Conservation (phyloP, 2,329 filamentous ascomycete genomes). For the Aspergillus fumigatiaffinis region DNA sequence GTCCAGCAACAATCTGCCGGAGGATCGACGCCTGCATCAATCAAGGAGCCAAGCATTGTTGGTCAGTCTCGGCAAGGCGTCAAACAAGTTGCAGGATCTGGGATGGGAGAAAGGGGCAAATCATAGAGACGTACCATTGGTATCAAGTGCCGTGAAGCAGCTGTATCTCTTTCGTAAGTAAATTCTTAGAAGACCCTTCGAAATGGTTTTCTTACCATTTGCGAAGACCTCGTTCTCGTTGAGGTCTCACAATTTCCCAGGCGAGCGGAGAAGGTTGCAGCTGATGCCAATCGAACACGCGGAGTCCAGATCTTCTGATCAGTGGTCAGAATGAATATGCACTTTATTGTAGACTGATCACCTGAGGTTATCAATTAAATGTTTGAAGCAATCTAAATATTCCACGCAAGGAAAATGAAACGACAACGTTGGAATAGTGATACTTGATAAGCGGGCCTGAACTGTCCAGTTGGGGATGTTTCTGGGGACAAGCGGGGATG, state of each 20-base stretch:
- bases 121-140: conserved; percentile 10
- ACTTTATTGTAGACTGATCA: neutral
- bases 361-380: neutral
- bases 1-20: conserved; percentile 86
- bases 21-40: conserved; percentile 63
- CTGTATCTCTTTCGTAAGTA: neutral
- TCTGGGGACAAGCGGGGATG: neutral
- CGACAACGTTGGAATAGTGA: neutral
- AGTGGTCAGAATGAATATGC: neutral
- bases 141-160: neutral
- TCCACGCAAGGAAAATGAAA: neutral
- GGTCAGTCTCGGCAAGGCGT: conserved; percentile 13
- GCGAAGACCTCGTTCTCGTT: neutral
- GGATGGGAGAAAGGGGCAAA: neutral
- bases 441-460: neutral
- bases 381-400: neutral
- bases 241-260: neutral
- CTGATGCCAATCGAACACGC: too few species aligned
- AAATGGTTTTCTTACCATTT: neutral
- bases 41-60: conserved; percentile 11
- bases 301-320: neutral
- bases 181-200: neutral
- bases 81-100: neutral
- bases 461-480: neutral
- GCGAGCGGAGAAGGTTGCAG: neutral